Conservation (phyloP, 129 eudicot species). For the Apium graveolens region DNA sequence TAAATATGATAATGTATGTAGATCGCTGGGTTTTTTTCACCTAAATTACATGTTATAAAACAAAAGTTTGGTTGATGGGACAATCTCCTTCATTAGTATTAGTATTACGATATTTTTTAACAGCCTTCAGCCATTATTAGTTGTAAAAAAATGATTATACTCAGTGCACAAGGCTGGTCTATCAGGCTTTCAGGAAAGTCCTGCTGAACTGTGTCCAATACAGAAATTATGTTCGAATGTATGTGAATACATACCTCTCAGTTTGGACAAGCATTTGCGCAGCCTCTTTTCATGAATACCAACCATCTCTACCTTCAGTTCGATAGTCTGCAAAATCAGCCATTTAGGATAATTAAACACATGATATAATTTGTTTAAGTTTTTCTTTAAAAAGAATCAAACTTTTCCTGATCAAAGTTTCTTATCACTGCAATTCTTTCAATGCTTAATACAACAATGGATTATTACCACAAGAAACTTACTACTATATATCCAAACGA, state of each 20-base stretch:
- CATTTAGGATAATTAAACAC: background rate
- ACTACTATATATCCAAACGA: background rate
- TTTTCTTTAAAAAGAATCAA: background rate
- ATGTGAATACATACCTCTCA: conserved; percentile 20
- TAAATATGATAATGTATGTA: background rate
- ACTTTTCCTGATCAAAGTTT: background rate
- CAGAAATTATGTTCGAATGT: background rate
- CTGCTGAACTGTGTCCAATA: background rate
- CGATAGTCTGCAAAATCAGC: conserved; percentile 17
- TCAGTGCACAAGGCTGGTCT: background rate
- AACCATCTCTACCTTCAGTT: conserved; percentile 46
- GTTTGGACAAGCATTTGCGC: conserved; percentile 34
- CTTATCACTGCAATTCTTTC: background rate
- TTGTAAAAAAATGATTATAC: background rate
- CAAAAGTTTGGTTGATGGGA: background rate
- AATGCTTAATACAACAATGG: background rate
- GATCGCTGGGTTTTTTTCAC: background rate
- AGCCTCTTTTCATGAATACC: conserved; percentile 37
- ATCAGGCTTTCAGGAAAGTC: background rate
- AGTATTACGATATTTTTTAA: background rate
- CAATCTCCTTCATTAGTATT: background rate
- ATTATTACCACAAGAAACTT: background rate
- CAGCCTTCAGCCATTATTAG: background rate
- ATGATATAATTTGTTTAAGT: background rate
- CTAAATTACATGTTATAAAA: background rate